Conservation (phyloP, 2,329 filamentous ascomycete species). For the Apiospora hydei region DNA sequence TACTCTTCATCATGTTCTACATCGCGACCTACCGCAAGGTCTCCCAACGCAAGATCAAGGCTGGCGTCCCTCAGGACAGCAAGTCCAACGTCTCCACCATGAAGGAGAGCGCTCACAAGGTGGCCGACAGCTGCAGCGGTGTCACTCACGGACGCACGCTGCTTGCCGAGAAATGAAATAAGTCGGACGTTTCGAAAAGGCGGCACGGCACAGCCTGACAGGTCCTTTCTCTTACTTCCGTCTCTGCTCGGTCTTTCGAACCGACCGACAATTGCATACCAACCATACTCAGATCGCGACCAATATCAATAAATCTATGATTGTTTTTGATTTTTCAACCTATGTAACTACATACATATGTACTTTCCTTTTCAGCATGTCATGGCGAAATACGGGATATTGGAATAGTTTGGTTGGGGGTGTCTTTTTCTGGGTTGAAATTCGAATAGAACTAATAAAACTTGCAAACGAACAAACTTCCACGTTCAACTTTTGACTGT, state of each 20-base stretch:
- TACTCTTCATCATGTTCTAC: constrained; percentile 83
- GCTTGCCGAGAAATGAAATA: constrained; percentile 29
- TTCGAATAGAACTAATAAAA: background rate
- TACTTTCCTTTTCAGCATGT: background rate
- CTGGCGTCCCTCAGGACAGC: constrained; percentile 24
- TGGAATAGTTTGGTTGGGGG: background rate
- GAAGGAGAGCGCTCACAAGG: constrained; percentile 37
- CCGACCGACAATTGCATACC: background rate
- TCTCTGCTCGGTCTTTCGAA: background rate
- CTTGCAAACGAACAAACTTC: background rate
- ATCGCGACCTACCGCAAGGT: constrained; percentile 76
- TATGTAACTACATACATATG: background rate
- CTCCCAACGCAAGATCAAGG: constrained; percentile 50
- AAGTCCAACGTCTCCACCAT: constrained; percentile 35
- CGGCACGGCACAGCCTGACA: background rate
- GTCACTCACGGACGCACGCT: constrained; percentile 34
- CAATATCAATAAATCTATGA: background rate
- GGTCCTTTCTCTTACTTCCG: background rate
- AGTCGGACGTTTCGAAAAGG: background rate
- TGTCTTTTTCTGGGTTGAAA: background rate
- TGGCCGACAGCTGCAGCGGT: constrained; percentile 37
- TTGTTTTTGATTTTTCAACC: background rate
- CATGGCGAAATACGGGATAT: background rate
- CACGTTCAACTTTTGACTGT: background rate
- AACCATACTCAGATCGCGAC: background rate